phyloP scores from a whole-genome alignment of 306 rosid genomes.

The Vachellia collinsii region DNA sequence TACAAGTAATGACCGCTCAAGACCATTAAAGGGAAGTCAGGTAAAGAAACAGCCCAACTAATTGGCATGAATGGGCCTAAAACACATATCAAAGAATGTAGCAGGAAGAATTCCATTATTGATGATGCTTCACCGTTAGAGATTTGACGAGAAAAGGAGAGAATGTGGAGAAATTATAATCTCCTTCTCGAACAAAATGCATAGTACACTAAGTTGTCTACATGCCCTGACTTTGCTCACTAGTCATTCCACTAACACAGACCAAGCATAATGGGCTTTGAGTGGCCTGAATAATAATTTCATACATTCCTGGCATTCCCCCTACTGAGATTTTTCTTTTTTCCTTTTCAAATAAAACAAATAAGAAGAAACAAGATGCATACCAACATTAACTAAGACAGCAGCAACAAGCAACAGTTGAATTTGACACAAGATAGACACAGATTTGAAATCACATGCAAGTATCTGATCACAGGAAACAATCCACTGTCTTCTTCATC shows the following conservation, averaged over 20 bases:
- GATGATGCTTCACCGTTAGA: neutral
- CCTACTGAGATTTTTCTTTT: neutral
- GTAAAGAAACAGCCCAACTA: neutral
- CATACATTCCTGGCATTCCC: neutral
- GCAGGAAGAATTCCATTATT: neutral
- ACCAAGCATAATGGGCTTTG: neutral
- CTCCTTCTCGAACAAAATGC: neutral
- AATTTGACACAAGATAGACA: neutral
- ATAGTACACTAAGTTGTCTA: neutral
- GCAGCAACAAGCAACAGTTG: neutral
- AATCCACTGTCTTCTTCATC: neutral
- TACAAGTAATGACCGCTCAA: neutral
- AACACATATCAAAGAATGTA: neutral
- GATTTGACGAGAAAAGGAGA: neutral
- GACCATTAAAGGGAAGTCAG: neutral
- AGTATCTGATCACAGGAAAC: neutral
- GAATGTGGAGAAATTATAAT: neutral
- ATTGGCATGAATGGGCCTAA: neutral
- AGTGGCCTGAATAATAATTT: neutral
- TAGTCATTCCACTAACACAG: neutral
- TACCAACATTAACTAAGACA: neutral
- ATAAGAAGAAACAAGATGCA: neutral
- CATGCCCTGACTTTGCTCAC: neutral
- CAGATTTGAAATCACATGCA: neutral
- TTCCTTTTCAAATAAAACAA: neutral